Evolutionary conservation across 345 rosid genomes (phyloP), one percentile per base, ranked within the genome.

Genomic region (Aethionema arabicum): DNA sequence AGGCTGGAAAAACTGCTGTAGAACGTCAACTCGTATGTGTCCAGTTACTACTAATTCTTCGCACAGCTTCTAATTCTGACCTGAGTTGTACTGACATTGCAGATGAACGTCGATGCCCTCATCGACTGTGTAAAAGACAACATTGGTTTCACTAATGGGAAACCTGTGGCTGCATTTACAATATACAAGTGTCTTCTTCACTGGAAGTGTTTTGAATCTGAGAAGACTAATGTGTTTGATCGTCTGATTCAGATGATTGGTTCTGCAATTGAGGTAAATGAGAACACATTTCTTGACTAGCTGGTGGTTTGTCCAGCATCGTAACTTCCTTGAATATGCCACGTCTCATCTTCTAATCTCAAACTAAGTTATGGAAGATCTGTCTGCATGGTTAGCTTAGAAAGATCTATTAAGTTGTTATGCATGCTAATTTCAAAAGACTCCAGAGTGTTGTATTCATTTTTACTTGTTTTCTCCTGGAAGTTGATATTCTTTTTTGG

Each of bases 191-290:
- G 97, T 78, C 95, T 93, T 51, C 91, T 93, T 58, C 86, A 87
- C 59, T 90, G 99, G 97, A 93, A 93, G 74, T 93, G 95, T 55
- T 95, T 90, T 61, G 99, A 90, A 81, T 96, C 97, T 12, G 97
- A 95, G 73, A 90, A 84, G 79, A 88, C 96, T 56, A 95, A 81
- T 75, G 95, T 95, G 70, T 95, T 95, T 79, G 97, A 95, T 72
- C 91, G 95, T 65, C 91, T 95, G 46, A 82, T 95, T 82, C 97
- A 95, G 78, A 85, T 90, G 96, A 93, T 95, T 73, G 99, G 99
- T 82, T 86, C 92, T 43, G 96, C 90, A 30, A 87, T 95, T 66
- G 96, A 95, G 97, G 99, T 95, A 77, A 67, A 50, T 44, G 50
- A 9, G 36, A 54, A 44, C 54, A 48, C 27, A 27, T 21, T 65